Base-by-base conservation (phyloP, 2,329 filamentous ascomycete species). In the Fusarium aywerte region DNA sequence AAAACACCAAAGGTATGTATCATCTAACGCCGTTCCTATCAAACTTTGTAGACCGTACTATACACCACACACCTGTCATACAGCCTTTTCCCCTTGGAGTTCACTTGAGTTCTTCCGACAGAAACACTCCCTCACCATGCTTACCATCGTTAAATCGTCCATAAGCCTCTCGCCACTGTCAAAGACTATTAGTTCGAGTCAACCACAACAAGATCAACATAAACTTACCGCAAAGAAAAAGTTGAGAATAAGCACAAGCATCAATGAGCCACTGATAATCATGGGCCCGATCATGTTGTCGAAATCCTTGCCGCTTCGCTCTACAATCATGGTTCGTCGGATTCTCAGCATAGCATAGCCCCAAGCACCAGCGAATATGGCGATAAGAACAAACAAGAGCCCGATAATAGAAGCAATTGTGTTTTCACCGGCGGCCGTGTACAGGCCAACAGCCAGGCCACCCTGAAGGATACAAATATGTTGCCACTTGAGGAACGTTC, bases 401-500 rank as follows among this genome's bases (percentile, higher is more conserved):
- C 93, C 94, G 74, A 98, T 88, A 35, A 83, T 82, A 71, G 92
- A 86, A 0, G 93, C 93, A 31, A 97, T 78, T n/a, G 83, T 82
- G 77, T 96, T 92, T 70, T 89, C 82, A 8, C 92, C 92, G 0
- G 94, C 94, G 0, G 95, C 93, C 71, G 97, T 95, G 81, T 95
- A 97, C 27, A 99, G 82, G 21, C 90, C 92, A 13, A 99, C 82
- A 1, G 92, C 92, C 29, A 99, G 81, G 21, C 90, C 89, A 35
- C 93, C 94, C 23, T 99, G 88, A 15, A 99, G 84, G 47, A 99
- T 88, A 64, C 89, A 90, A 74, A 99, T 93, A 78, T 98, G 94
- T 82, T 98, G 92, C 96, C 96, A 99, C 79, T 97, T 98, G 79
- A 99, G 90, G 77, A 97, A 99, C 0, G 96, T 99, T 64, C 96